Conservation (phyloP, 805 yeast species). For the Kuraishia floccosa region DNA sequence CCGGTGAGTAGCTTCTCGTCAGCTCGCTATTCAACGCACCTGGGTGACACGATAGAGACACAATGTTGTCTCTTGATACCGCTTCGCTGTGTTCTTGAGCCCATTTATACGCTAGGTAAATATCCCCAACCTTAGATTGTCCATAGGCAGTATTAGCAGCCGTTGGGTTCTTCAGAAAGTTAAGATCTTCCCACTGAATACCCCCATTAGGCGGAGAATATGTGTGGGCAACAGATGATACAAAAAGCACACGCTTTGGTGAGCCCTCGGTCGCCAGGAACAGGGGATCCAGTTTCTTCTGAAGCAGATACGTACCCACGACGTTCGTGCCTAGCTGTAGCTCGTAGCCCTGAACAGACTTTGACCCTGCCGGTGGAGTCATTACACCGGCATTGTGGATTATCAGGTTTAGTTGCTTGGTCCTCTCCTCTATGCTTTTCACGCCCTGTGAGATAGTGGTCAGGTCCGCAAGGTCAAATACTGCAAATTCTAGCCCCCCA, state of each 20-base stretch:
- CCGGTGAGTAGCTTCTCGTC: background rate
- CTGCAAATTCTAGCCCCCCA: conserved; percentile 11
- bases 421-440: conserved; percentile 12
- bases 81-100: conserved; percentile 14
- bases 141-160: conserved; percentile 13
- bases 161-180: background rate
- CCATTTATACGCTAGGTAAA: conserved; percentile 23
- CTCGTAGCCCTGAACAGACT: conserved; percentile 33
- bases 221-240: conserved; percentile 1
- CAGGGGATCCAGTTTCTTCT: conserved; percentile 24
- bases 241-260: conserved; percentile 2
- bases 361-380: conserved; percentile 22
- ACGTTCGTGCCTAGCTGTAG: conserved; percentile 33
- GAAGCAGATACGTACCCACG: conserved; percentile 31
- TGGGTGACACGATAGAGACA: conserved; percentile 4
- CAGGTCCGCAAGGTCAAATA: conserved; percentile 29
- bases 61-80: too few relatives aligned
- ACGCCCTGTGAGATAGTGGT: conserved; percentile 25
- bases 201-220: conserved; percentile 6
- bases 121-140: conserved; percentile 25
- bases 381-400: conserved; percentile 35
- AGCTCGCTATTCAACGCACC: conserved; percentile 2
- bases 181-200: conserved; percentile 2
- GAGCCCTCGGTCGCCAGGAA: conserved; percentile 19
- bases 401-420: conserved; percentile 20